Evolutionary conservation across 2,329 filamentous ascomycete genomes (phyloP), one percentile per base, ranked within the genome.

Genomic region (Beauveria rudraprayagi): DNA sequence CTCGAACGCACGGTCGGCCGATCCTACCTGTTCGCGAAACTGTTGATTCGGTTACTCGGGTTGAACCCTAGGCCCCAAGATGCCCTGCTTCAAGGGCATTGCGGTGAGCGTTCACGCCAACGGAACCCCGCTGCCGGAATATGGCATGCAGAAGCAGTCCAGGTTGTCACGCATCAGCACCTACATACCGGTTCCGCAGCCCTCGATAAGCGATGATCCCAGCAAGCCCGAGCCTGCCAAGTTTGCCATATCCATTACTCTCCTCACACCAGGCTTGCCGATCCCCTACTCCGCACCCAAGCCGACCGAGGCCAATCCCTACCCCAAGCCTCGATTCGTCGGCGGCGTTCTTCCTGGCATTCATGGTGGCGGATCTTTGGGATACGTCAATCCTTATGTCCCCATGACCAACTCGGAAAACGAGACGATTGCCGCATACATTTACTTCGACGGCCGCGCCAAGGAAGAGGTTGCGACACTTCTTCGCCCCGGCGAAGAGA

Each of bases 51-150:
- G 30, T 28, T 44, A 16, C n/a, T 47, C 30, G 4, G 61, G 11
- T 41, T 44, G 24, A 50, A 58, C 44, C 43, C 11, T 34, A 53
- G 40, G 54, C 66, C 66, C 70, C 71, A 83, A 72, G 72, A 86
- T 86, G 94, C 94, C 94, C 80, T 97, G 92, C 85, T 99, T 97
- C 81, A 96, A 97, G 81, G 94, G 94, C 77, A 92, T 99, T 78
- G 93, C 94, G 70, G 93, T 97, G 73, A 96, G 91, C 83, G 95
- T 97, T 75, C 94, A 99, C 78, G 84, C 85, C 62, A 87, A 87
- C 72, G 83, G 82, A 65, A 80, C 91, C 67, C 92, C 94, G 66
- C 85, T 99, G 66, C 82, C 92, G 64, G 94, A 99, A 77, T 88
- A 96, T 78, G 93, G 92, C 70, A 89, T 97, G 68, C 93, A 97